phyloP scores from a whole-genome alignment of 2,329 filamentous ascomycete species.

The Fusarium sp. region DNA sequence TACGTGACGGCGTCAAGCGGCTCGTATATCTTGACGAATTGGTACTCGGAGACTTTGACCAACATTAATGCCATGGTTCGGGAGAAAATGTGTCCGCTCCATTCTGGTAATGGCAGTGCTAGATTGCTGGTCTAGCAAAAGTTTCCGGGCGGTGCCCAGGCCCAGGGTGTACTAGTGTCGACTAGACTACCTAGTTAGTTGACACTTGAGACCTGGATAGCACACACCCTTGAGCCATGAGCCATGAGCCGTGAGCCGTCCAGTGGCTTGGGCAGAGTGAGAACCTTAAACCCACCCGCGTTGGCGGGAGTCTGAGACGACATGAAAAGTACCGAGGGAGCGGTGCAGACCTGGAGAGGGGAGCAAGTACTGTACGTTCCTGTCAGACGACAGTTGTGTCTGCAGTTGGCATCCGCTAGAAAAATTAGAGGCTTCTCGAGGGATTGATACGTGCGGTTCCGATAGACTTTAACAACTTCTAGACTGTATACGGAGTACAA shows the following conservation, averaged over 20 bases:
- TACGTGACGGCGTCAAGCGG: neutral
- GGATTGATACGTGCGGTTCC: neutral
- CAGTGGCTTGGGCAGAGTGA: slow-evolving; percentile 47
- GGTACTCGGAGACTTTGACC: slow-evolving; percentile 9
- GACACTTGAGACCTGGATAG: neutral
- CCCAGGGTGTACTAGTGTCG: slow-evolving; percentile 4
- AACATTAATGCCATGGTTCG: neutral
- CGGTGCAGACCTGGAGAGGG: slow-evolving; percentile 14
- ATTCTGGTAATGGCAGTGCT: slow-evolving; percentile 34
- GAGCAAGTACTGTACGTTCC: slow-evolving; percentile 11
- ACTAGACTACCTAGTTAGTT: too few relatives aligned
- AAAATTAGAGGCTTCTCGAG: neutral
- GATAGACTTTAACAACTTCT: neutral
- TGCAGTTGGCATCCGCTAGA: neutral
- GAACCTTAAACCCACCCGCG: slow-evolving; percentile 49
- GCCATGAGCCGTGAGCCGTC: slow-evolving; percentile 13
- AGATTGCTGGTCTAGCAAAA: slow-evolving; percentile 12
- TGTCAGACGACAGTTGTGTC: neutral
- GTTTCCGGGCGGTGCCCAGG: slow-evolving; percentile 20
- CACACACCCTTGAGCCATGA: slow-evolving; percentile 20
- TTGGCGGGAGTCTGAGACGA: slow-evolving; percentile 30
- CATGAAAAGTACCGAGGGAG: slow-evolving; percentile 29
- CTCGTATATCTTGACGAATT: neutral
- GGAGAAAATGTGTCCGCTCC: slow-evolving; percentile 25
- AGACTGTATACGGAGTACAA: neutral